Base-by-base conservation (phyloP, 805 yeast genomes). In the Candida insectorum region DNA sequence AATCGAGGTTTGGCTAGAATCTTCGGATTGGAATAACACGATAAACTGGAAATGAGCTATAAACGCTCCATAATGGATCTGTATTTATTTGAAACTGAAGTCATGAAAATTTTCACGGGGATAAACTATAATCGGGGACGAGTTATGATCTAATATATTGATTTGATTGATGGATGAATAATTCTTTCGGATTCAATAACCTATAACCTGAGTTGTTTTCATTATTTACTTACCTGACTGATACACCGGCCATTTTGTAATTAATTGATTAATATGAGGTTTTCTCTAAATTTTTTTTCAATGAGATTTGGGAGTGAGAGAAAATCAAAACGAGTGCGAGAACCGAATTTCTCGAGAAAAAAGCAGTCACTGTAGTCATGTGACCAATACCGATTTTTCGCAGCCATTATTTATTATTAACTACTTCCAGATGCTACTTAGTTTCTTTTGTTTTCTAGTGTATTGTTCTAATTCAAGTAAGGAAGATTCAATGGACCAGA, bases 231-330 rank as follows among this genome's bases (percentile, higher is more conserved):
- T 85, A 85, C 95, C 91, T 86, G 72, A 87, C 96, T 77, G 96
- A 81, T 81, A 82, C 89, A 85, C 95, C 95, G 80, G 95, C 84
- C 96, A 87, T 87, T 62, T 75, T n/a, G n/a, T 78, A 20, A 20
- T 20, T 20, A 8, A 11, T 20, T 20, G 23, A 20, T 20, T 20
- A 20, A n/a, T n/a, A n/a, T n/a, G 23, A 20, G 8, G 23, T 8
- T 8, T 20, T 11, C 11, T 30, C 31, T 31, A 36, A 35, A 18
- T 41, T 42, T 42, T 43, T 39, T 35, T 39, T 34, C 36, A 39
- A 26, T 43, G 42, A 39, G 47, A 43, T 27, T 18, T 28, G 37
- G 26, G 32, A 21, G 9, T 24, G 5, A 16, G 30, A 33, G 26
- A 20, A 20, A 20, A 11, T 20, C n/a, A n/a, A n/a, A n/a, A n/a